Evolutionary conservation across 306 rosid species (phyloP).

Genomic region (Castanea crenata): DNA sequence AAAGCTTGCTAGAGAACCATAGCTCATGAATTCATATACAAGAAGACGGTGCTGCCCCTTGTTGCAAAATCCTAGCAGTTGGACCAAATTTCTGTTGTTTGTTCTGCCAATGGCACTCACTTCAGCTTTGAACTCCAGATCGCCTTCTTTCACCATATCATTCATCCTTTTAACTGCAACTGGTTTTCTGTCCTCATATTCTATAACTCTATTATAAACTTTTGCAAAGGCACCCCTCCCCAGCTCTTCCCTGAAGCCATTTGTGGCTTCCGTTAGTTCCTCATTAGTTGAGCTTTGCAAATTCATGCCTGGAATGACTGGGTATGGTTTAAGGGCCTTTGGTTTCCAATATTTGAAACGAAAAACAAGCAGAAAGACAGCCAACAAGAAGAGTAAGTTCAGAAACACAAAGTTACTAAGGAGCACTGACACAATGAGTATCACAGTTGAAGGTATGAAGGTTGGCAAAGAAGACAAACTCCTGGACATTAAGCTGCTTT

Average conservation of each 20-base stretch:
- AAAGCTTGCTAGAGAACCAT: constrained; percentile 30
- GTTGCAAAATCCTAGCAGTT: constrained; percentile 32
- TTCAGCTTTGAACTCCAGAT: constrained; percentile 31
- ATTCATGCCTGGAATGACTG: neutral
- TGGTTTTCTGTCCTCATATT: neutral
- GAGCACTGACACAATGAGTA: constrained; percentile 17
- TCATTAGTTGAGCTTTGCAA: constrained; percentile 7
- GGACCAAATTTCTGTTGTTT: constrained; percentile 34
- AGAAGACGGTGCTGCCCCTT: constrained; percentile 23
- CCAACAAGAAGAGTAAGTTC: neutral
- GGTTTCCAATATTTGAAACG: neutral
- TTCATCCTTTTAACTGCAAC: constrained; percentile 35
- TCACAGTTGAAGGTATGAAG: neutral
- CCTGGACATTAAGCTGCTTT: too few relatives aligned
- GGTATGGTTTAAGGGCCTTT: too few relatives aligned
- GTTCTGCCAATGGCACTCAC: constrained; percentile 29
- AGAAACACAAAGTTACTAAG: constrained; percentile 14
- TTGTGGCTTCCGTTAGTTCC: constrained; percentile 22
- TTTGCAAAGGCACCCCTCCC: constrained; percentile 27
- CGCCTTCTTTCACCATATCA: constrained; percentile 20
- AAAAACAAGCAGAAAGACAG: neutral
- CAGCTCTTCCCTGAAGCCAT: constrained; percentile 23
- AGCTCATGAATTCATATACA: constrained; percentile 40
- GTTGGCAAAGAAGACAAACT: too few relatives aligned
- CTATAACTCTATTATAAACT: constrained; percentile 25